Percentiles rank a stretch among this genome's conserved stretches.
Evolutionary conservation across 345 rosid species (phyloP).

Genomic region (Viola odorata): DNA sequence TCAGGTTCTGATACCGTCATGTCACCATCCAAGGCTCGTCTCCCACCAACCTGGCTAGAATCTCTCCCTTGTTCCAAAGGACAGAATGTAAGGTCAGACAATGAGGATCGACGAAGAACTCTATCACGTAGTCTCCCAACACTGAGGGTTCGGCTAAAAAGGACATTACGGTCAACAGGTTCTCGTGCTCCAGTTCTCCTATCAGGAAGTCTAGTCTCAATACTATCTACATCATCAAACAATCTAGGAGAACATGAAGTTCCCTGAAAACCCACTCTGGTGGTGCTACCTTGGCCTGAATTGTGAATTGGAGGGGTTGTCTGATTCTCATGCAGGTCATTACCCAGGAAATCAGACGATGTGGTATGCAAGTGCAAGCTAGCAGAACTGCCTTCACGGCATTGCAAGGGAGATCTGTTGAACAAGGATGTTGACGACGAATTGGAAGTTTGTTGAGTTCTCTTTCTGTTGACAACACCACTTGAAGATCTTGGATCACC

Average conservation of each 20-base stretch:
- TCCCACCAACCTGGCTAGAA: constrained; percentile 33
- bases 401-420: constrained; percentile 12
- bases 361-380: constrained; percentile 6
- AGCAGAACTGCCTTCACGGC: constrained; percentile 16
- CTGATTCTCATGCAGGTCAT: constrained; percentile 11
- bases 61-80: constrained; percentile 48
- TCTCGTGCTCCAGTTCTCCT: constrained; percentile 54
- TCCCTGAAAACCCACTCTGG: constrained; percentile 30
- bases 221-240: constrained; percentile 36
- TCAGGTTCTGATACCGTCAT: constrained; percentile 31
- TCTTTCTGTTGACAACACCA: constrained; percentile 29
- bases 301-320: constrained; percentile 24
- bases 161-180: constrained; percentile 72
- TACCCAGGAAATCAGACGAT: constrained; percentile 16
- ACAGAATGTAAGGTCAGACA: constrained; percentile 51
- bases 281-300: constrained; percentile 27
- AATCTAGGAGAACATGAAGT: constrained; percentile 31
- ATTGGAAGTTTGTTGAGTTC: constrained; percentile 25
- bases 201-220: constrained; percentile 42
- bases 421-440: constrained; percentile 15
- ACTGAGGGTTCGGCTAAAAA: constrained; percentile 87
- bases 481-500: constrained; percentile 27
- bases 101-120: constrained; percentile 77
- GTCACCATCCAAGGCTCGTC: constrained; percentile 30
- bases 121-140: constrained; percentile 97